Conservation (phyloP, 1,139 yeast species). For the Suhomyces wounanorum region DNA sequence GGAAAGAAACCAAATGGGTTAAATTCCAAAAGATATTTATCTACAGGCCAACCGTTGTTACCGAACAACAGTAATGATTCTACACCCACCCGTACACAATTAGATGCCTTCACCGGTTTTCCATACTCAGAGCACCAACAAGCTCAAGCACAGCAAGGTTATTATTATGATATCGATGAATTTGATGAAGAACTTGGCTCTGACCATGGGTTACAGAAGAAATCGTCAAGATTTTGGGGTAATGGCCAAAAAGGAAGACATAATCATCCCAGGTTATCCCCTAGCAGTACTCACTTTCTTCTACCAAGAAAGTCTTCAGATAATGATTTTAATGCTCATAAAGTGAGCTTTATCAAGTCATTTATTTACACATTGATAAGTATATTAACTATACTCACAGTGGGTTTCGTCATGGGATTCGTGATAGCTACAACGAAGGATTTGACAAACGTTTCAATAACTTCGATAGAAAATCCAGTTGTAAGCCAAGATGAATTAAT, state of each 20-base stretch:
- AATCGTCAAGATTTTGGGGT: conserved; percentile 13
- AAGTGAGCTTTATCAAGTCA: conserved; percentile 45
- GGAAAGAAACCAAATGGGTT: conserved; percentile 26
- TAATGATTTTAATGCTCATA: conserved; percentile 21
- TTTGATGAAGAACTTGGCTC: conserved; percentile 36
- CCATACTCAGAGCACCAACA: conserved; percentile 50
- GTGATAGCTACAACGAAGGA: conserved; percentile 87
- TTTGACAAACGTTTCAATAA: conserved; percentile 63
- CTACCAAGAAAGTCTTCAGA: conserved; percentile 28
- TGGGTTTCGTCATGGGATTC: conserved; percentile 84
- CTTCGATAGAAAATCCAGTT: conserved; percentile 65
- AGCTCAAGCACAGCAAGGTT: conserved; percentile 31
- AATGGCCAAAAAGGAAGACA: conserved; percentile 12
- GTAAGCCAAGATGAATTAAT: conserved; percentile 85
- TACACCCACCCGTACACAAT: conserved; percentile 10
- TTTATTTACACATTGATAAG: conserved; percentile 59
- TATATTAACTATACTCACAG: conserved; percentile 53
- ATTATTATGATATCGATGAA: conserved; percentile 45
- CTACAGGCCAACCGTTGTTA: conserved; percentile 33
- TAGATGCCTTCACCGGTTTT: conserved; percentile 49
- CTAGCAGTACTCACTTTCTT: conserved; percentile 25
- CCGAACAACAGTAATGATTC: conserved; percentile 6
- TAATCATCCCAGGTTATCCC: conserved; percentile 23
- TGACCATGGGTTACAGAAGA: conserved; percentile 8
- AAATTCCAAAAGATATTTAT: conserved; percentile 40